Evolutionary conservation across 2,329 filamentous ascomycete genomes (phyloP).

Genomic region (Penicillium sp.): DNA sequence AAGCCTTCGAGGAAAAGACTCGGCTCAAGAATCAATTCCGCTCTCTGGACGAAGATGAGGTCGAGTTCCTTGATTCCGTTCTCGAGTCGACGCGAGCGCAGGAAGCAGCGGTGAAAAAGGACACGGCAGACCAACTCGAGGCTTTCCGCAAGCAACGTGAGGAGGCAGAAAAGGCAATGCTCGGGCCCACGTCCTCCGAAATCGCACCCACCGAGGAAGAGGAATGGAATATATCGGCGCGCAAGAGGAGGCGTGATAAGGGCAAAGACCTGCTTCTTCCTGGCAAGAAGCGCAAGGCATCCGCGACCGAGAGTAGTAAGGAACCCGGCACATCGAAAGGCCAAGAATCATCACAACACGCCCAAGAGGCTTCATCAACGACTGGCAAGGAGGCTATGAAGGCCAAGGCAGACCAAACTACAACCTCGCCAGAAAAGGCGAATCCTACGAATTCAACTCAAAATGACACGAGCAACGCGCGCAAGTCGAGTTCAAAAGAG

Average conservation of each 20-base stretch:
- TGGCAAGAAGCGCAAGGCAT: constrained; percentile 45
- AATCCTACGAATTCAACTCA: constrained; percentile 1
- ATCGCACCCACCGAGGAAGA: constrained; percentile 38
- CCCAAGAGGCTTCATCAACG: no score
- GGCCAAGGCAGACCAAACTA: no score
- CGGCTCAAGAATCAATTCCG: constrained; percentile 53
- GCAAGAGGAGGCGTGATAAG: constrained; percentile 54
- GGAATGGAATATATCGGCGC: constrained; percentile 50
- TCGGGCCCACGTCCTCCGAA: constrained; percentile 39
- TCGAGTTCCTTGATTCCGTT: constrained; percentile 55
- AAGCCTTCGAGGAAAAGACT: constrained; percentile 52
- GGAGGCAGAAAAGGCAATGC: constrained; percentile 53
- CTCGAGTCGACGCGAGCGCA: constrained; percentile 56
- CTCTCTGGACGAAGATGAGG: constrained; percentile 51
- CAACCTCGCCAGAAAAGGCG: not conserved
- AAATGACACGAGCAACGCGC: no score
- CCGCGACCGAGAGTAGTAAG: constrained; percentile 26
- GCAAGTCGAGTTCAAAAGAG: constrained; percentile 1
- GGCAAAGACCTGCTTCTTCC: constrained; percentile 37
- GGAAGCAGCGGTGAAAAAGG: constrained; percentile 56
- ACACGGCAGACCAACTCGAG: constrained; percentile 59
- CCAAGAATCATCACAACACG: no score
- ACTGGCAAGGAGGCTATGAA: no score
- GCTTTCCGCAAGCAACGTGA: constrained; percentile 59
- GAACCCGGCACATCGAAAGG: no score